Base-by-base conservation (phyloP, 768 basidiomycete species). In the Tubosaeta brunneosetosa region DNA sequence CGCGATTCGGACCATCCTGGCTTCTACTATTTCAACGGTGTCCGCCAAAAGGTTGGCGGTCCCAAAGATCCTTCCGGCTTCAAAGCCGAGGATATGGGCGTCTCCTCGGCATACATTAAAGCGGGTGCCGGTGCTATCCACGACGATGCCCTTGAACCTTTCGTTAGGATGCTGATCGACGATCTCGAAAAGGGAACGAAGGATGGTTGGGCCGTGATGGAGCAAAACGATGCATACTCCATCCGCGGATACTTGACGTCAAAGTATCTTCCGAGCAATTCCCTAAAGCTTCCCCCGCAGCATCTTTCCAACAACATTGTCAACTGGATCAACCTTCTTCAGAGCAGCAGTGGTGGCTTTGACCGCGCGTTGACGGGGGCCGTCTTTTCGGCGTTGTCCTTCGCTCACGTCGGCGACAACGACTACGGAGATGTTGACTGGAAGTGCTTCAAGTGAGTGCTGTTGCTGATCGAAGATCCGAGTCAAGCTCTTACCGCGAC, bases 341-440 rank as follows among this genome's bases (percentile, higher is more conserved):
- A 62, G 34, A 62, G 59, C 14, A 62, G 55, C 27, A 63, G 64
- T 5, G 68, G 66, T 1, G 65, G 58, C 52, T 76, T 67, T 55
- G 70, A 76, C 51, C 62, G 63, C 0, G 64, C 64, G 16, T 57
- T 75, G 36, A 55, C 68, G 1, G 74, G 76, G 56, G 55, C 62
- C 0, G 65, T 76, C n/a, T 54, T 76, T 17, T 64, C 55, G 5
- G 49, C 58, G 5, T 31, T 74, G 19, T 61, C 60, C 3, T 72
- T 71, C 26, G 61, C 55, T 32, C 31, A 43, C 1, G 33, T 50
- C 0, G 44, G 38, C 3, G 12, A 26, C 5, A 50, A 2, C 6
- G 7, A 52, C 34, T 60, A 37, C 4, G 58, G 55, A 7, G 52
- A 57, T 0, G 58, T 65, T 6, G 57, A 64, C 4, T 66, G 64